Conservation (phyloP, 2,329 filamentous ascomycete genomes). For the Ceratocystis ficicola region DNA sequence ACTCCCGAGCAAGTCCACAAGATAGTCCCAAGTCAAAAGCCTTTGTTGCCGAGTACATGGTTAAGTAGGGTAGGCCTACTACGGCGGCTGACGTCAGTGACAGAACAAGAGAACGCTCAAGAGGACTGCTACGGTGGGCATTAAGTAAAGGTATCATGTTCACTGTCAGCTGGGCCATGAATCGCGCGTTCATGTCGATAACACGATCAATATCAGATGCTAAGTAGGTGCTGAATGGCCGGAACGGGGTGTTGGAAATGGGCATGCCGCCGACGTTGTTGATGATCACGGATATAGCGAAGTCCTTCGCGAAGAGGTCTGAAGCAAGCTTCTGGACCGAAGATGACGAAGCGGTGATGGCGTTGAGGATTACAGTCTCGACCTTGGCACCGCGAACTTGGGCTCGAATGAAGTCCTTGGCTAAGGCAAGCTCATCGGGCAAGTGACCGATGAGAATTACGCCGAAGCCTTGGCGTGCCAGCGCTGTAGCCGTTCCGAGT, state of each 20-base stretch:
- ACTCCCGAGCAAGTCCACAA: conserved; percentile 27
- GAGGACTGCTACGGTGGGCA: background rate
- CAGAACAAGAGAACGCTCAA: conserved; percentile 23
- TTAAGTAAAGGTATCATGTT: conserved; percentile 27
- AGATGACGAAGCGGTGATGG: background rate
- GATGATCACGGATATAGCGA: conserved; percentile 28
- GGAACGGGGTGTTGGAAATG: conserved; percentile 26
- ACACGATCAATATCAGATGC: conserved; percentile 27
- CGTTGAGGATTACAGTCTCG: background rate
- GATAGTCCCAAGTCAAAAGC: conserved; percentile 28
- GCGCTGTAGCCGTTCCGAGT: conserved; percentile 28
- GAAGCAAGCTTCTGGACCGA: background rate
- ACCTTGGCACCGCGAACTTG: background rate
- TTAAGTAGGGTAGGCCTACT: conserved; percentile 27
- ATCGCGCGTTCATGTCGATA: conserved; percentile 29
- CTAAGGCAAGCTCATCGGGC: conserved; percentile 3
- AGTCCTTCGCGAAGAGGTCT: conserved; percentile 26
- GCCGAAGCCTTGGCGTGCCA: conserved; percentile 29
- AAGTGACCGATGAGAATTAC: conserved; percentile 27
- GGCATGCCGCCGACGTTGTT: conserved; percentile 30
- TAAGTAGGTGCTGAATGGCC: conserved; percentile 26
- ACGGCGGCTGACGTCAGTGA: conserved; percentile 27
- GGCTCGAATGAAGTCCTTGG: background rate
- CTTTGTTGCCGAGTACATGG: conserved; percentile 29
- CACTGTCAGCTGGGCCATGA: conserved; percentile 30